These are phyloP conservation scores for Curvularia sp. DNA, from an alignment of 2,329 filamentous ascomycete species.

Conservation along the genomic window DNA sequence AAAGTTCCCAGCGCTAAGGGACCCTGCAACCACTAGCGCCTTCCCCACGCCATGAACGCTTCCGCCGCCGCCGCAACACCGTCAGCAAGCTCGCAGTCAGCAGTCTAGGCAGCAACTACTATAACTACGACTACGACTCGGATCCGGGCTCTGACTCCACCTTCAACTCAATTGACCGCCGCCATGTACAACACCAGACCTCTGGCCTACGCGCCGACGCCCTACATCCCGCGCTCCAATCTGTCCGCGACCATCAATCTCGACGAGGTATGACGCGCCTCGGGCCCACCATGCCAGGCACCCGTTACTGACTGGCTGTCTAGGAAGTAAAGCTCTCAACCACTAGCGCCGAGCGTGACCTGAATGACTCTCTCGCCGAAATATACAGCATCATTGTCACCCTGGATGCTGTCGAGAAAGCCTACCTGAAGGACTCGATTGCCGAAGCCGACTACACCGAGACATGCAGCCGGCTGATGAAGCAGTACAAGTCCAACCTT, in stretches of 20 bases:
- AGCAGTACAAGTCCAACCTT: conserved; percentile 95
- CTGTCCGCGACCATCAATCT: conserved; percentile 90
- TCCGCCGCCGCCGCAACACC: conserved; percentile 19
- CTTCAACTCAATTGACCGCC: background rate
- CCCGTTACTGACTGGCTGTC: conserved; percentile 21
- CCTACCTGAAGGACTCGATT: conserved; percentile 94
- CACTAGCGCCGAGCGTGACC: conserved; percentile 84
- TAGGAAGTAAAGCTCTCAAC: conserved; percentile 93
- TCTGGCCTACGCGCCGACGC: conserved; percentile 85
- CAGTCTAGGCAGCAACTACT: background rate
- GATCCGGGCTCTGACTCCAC: background rate
- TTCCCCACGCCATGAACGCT: conserved; percentile 29
- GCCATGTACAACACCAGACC: conserved; percentile 60
- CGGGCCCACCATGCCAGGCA: conserved; percentile 1
- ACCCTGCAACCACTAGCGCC: conserved; percentile 29
- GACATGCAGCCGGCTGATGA: conserved; percentile 89
- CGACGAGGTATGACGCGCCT: conserved; percentile 70
- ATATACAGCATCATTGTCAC: conserved; percentile 98
- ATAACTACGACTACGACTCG: background rate
- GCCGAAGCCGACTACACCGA: conserved; percentile 93
- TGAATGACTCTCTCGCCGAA: conserved; percentile 95
- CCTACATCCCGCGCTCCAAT: conserved; percentile 84
- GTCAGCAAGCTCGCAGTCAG: conserved; percentile 9
- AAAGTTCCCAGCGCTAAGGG: conserved; percentile 33
- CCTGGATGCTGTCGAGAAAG: conserved; percentile 92